phyloP scores from a whole-genome alignment of 1,284 basidiomycete species.

The Fomitopsis betulina region DNA sequence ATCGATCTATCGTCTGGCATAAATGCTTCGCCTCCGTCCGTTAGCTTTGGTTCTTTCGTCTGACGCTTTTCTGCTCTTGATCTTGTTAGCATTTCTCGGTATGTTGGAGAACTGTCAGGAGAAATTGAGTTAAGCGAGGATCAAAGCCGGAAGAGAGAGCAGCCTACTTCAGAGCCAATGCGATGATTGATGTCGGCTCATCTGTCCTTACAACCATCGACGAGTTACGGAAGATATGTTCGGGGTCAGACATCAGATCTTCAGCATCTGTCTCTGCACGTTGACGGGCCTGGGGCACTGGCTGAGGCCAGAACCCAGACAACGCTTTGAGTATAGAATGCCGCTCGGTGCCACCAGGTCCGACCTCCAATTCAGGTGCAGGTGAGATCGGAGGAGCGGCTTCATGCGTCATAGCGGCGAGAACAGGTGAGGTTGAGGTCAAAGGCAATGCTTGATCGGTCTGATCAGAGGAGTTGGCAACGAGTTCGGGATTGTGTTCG shows the following conservation, averaged over 20 bases:
- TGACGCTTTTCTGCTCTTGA: constrained; percentile 71
- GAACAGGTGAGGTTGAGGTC: constrained; percentile 42
- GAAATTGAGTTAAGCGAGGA: background rate
- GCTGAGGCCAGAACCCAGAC: constrained; percentile 79
- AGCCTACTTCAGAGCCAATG: constrained; percentile 83
- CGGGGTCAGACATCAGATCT: constrained; percentile 69
- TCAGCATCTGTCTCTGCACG: constrained; percentile 52
- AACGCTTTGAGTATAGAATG: constrained; percentile 84
- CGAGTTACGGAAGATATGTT: constrained; percentile 94
- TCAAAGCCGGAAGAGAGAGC: background rate
- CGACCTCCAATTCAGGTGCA: constrained; percentile 50
- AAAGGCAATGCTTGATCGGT: constrained; percentile 41
- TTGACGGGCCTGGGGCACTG: constrained; percentile 33
- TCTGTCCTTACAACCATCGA: constrained; percentile 95
- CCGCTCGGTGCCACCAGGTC: constrained; percentile 51
- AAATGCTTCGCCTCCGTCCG: constrained; percentile 71
- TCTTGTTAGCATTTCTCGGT: constrained; percentile 79
- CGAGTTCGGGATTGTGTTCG: background rate
- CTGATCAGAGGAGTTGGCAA: constrained; percentile 3
- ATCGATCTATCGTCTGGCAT: constrained; percentile 85
- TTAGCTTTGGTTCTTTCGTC: constrained; percentile 60
- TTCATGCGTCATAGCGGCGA: constrained; percentile 26
- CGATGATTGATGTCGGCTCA: constrained; percentile 97
- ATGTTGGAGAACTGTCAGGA: constrained; percentile 73
- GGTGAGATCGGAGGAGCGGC: constrained; percentile 47